Base-by-base conservation (phyloP, 192 early-diverging fungal genomes). In the Radiomyces spectabilis region DNA sequence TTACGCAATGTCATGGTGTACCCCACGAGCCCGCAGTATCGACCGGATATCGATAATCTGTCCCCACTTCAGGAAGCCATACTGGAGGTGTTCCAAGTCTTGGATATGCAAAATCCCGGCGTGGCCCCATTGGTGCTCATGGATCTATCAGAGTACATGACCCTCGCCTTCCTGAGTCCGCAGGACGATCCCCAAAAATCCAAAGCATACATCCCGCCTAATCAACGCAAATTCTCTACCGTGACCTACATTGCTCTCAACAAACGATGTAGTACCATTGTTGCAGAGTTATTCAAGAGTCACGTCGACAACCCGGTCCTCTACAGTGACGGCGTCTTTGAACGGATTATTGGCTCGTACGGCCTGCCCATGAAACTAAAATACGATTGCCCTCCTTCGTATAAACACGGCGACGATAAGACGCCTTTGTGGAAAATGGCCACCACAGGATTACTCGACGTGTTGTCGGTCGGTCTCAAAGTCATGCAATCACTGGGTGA, bases 211-310 rank as follows among this genome's bases (percentile, higher is more conserved):
- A 52, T 64, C 18, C 60, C 55, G 24, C 53, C 67, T 0, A 55
- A 40, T 29, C 56, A 63, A 22, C 53, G 57, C 33, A 59, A 63
- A 21, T 66, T 61, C 49, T 55, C 66, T 0, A 63, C 60, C 2
- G 68, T 82, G 16, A 93, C 90, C 0, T 92, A 84, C 56, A 87
- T 92, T 73, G 79, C 84, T 0, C 60, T 93, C 3, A 78, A 83
- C 37, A 88, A 88, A 49, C 78, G 65, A 16, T 74, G 69, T 12
- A 77, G 86, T 51, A 59, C 68, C 19, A 53, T 68, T 15, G 73
- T 87, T 10, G 69, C 74, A 1, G 63, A 65, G 44, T 33, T 82
- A 13, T 82, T 87, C 40, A 78, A 80, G 12, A 63, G 59, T 8
- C 77, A 81, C 63, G 65, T 69, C 10, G 48, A 59, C 0, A 57